phyloP scores from a whole-genome alignment of 768 basidiomycete genomes.

The Trichaptum fuscoviolaceum region DNA sequence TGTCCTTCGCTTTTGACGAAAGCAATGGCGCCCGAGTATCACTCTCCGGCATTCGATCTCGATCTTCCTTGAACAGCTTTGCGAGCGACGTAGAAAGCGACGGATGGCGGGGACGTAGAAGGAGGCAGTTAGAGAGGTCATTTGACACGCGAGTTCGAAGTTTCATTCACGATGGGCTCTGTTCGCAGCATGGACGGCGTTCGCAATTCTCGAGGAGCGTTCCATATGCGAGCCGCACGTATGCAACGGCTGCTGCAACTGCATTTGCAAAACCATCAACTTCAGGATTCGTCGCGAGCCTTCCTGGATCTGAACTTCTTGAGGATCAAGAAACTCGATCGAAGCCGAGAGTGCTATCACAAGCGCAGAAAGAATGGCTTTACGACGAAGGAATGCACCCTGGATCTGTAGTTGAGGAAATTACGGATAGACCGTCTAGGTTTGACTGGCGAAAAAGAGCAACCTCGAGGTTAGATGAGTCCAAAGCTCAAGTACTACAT shows the following conservation, averaged over 20 bases:
- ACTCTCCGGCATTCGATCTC: not conserved
- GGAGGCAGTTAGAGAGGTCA: not conserved
- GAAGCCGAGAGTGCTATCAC: not conserved
- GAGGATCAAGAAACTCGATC: not conserved
- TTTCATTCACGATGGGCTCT: not conserved
- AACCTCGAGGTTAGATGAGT: slow-evolving; percentile 32
- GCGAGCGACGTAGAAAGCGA: not conserved
- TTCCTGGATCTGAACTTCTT: not conserved
- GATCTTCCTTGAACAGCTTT: not conserved
- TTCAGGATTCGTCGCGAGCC: not conserved
- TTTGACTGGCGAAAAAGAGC: slow-evolving; percentile 63
- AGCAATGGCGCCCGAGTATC: not conserved
- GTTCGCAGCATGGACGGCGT: not conserved
- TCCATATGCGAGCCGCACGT: not conserved
- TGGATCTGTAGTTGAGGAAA: not conserved
- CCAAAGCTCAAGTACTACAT: slow-evolving; percentile 10
- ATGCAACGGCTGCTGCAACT: not conserved
- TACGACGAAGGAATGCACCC: not conserved
- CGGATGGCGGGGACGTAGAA: not conserved
- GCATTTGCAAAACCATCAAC: not conserved
- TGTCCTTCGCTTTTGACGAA: not conserved
- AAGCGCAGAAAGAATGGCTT: slow-evolving; percentile 1
- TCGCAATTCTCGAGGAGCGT: not conserved
- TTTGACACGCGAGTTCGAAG: not conserved
- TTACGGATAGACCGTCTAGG: slow-evolving; percentile 21